Evolutionary conservation across 2,329 filamentous ascomycete genomes (phyloP).

Genomic region (Fusarium zealandicum): DNA sequence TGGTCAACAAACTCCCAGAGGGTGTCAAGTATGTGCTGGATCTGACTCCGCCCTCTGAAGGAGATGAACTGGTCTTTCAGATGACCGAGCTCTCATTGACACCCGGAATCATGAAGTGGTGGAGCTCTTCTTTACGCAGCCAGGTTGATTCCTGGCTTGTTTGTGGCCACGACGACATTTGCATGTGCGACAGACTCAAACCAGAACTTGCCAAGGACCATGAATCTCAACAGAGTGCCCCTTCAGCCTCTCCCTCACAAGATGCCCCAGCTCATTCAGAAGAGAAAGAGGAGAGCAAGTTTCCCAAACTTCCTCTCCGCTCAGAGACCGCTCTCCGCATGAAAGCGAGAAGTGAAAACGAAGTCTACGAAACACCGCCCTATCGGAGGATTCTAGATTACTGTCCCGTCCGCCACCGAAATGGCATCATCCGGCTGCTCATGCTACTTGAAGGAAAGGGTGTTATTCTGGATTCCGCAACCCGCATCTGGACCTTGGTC

Average conservation of each 20-base stretch:
- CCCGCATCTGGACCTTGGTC: constrained; percentile 71
- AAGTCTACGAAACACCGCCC: constrained; percentile 37
- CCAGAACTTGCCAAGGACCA: not conserved
- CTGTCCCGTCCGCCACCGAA: constrained; percentile 68
- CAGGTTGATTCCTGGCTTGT: constrained; percentile 42
- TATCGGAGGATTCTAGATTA: constrained; percentile 62
- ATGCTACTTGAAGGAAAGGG: constrained; percentile 62
- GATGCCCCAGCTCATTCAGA: not conserved
- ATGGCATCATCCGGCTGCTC: constrained; percentile 68
- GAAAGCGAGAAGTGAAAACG: constrained; percentile 33
- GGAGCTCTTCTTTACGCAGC: constrained; percentile 49
- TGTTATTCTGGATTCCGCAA: constrained; percentile 68
- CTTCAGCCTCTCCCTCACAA: not conserved
- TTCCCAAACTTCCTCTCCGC: not conserved
- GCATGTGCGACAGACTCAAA: constrained; percentile 39
- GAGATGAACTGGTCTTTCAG: constrained; percentile 67
- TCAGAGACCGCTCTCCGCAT: constrained; percentile 26
- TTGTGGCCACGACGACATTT: constrained; percentile 54
- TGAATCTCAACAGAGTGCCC: not conserved
- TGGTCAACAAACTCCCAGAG: constrained; percentile 46
- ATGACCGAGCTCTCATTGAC: constrained; percentile 67
- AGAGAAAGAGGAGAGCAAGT: not conserved
- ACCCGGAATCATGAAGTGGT: constrained; percentile 63
- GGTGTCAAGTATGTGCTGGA: constrained; percentile 67
- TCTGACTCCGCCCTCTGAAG: constrained; percentile 67